Evolutionary conservation across 805 yeast species (phyloP).

Genomic region (Komagataella populi): DNA sequence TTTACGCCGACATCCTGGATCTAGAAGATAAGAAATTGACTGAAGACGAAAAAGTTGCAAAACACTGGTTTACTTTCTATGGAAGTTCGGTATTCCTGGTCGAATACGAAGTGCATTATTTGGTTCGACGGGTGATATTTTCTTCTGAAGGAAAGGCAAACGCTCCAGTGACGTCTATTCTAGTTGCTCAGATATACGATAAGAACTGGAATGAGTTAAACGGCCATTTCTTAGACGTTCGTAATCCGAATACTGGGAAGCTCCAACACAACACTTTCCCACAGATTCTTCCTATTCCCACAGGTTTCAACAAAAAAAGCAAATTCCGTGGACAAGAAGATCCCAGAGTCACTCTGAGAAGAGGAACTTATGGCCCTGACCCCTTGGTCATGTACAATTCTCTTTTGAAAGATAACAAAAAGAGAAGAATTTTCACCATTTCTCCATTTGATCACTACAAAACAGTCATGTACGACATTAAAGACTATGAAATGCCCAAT

Average conservation of each 20-base stretch:
- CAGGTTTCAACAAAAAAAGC: not conserved
- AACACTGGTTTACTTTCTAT: constrained; percentile 3
- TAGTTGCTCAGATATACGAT: constrained; percentile 20
- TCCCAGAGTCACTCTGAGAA: constrained; percentile 19
- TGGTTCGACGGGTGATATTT: constrained; percentile 22
- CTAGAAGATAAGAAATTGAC: not conserved
- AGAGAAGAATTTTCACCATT: constrained; percentile 6
- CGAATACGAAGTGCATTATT: constrained; percentile 26
- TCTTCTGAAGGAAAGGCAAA: constrained; percentile 5
- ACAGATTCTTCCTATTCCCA: not conserved
- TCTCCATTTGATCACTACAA: constrained; percentile 4
- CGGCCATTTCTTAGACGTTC: not conserved
- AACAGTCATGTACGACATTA: not conserved
- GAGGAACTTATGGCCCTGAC: constrained; percentile 17
- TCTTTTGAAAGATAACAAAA: too few species aligned
- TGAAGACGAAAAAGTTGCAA: not conserved
- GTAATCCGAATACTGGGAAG: not conserved
- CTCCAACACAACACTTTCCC: not conserved
- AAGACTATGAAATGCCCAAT: not conserved
- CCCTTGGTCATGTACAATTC: constrained; percentile 23
- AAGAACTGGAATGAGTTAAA: constrained; percentile 23
- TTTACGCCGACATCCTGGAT: not conserved
- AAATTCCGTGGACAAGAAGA: constrained; percentile 24
- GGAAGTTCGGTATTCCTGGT: constrained; percentile 21
- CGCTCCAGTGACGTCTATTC: constrained; percentile 1